Conservation (phyloP, 1,284 basidiomycete genomes). For the Pulveroboletus sp. region DNA sequence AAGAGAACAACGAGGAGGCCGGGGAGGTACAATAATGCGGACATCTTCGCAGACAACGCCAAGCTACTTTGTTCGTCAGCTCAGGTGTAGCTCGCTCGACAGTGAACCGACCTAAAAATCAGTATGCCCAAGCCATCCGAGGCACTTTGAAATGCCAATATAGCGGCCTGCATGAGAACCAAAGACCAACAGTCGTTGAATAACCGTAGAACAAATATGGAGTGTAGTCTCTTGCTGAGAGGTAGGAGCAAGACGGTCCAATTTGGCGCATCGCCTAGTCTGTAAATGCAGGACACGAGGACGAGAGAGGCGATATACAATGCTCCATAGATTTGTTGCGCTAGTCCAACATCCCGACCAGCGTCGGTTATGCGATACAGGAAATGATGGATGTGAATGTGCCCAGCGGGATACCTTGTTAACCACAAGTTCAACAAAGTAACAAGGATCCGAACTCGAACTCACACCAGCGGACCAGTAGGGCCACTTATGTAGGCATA, state of each 20-base stretch:
- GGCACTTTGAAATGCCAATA: conserved; percentile 61
- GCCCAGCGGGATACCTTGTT: conserved; percentile 89
- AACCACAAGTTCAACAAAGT: not conserved
- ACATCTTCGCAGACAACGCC: conserved; percentile 96
- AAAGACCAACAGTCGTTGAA: conserved; percentile 97
- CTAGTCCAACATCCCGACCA: conserved; percentile 63
- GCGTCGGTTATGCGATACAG: conserved; percentile 67
- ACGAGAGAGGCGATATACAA: conserved; percentile 72
- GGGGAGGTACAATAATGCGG: conserved; percentile 88
- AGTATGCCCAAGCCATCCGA: conserved; percentile 64
- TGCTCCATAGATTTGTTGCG: conserved; percentile 77
- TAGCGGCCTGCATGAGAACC: conserved; percentile 57
- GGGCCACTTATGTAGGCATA: conserved; percentile 88
- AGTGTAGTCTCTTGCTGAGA: conserved; percentile 91
- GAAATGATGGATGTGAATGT: conserved; percentile 83
- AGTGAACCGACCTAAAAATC: conserved; percentile 68
- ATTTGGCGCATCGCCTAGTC: conserved; percentile 70
- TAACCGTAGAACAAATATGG: conserved; percentile 87
- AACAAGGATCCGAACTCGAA: conserved; percentile 2
- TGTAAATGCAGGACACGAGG: conserved; percentile 71
- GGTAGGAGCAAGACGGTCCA: conserved; percentile 78
- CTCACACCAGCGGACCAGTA: conserved; percentile 92
- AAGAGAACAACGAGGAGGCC: conserved; percentile 81
- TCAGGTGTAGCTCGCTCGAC: not conserved
- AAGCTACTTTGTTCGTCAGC: conserved; percentile 48